These are phyloP conservation scores for Mariannaea elegans DNA, from an alignment of 2,329 filamentous ascomycete genomes.

Conservation along the genomic window DNA sequence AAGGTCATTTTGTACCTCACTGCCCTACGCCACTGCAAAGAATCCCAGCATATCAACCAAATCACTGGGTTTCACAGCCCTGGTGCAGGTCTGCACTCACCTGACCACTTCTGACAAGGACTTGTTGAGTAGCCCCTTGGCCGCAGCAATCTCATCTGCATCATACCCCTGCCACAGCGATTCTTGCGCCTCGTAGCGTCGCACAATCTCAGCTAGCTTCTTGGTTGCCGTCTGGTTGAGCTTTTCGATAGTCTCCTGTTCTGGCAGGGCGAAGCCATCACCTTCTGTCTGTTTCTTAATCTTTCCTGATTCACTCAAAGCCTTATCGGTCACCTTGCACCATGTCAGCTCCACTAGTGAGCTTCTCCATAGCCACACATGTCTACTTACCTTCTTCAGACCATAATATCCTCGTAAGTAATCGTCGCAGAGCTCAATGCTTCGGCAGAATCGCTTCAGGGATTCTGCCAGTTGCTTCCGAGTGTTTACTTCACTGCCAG, in stretches of 20 bases:
- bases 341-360: slow-evolving; percentile 10
- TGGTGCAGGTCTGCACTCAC: slow-evolving; percentile 42
- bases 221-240: slow-evolving; percentile 77
- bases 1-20: slow-evolving; percentile 20
- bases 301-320: slow-evolving; percentile 56
- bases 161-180: slow-evolving; percentile 78
- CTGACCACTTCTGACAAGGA: slow-evolving; percentile 56
- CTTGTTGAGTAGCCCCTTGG: slow-evolving; percentile 70
- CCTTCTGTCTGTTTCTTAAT: slow-evolving; percentile 56
- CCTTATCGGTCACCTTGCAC: slow-evolving; percentile 57
- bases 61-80: slow-evolving; percentile 16
- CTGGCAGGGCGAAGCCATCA: slow-evolving; percentile 64
- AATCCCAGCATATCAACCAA: slow-evolving; percentile 23
- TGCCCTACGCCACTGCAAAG: slow-evolving; percentile 21
- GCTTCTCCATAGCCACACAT: neutral
- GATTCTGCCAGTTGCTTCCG: slow-evolving; percentile 73
- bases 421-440: slow-evolving; percentile 91
- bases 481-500: slow-evolving; percentile 50
- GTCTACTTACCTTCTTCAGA: slow-evolving; percentile 73
- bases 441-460: slow-evolving; percentile 85
- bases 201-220: slow-evolving; percentile 81
- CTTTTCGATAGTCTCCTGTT: slow-evolving; percentile 67
- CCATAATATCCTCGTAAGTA: slow-evolving; percentile 95
- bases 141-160: slow-evolving; percentile 75
- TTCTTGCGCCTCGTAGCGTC: slow-evolving; percentile 67